A percentile compares a stretch with the other conserved stretches of the same genome.
Evolutionary conservation across 2,329 filamentous ascomycete species (phyloP).

Genomic region (Colletotrichum sp.): DNA sequence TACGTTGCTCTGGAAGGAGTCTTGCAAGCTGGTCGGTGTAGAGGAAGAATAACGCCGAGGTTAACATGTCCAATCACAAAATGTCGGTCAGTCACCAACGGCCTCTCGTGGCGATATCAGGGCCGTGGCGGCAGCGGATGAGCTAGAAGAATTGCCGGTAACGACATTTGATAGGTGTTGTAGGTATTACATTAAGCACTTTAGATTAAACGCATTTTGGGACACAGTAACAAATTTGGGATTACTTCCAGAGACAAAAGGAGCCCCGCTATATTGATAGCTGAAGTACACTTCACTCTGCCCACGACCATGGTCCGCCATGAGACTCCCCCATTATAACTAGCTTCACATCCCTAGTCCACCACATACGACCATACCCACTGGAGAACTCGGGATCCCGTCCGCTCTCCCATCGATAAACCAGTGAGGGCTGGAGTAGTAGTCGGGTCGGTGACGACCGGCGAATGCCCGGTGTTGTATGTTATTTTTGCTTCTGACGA

Average conservation of each 20-base stretch:
- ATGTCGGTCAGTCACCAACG: too few relatives aligned
- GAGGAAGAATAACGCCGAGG: not conserved
- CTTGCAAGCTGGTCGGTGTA: not conserved
- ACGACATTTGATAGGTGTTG: too few relatives aligned
- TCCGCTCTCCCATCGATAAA: not conserved
- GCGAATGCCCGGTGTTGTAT: too few relatives aligned
- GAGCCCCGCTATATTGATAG: too few relatives aligned
- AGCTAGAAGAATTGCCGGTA: too few relatives aligned
- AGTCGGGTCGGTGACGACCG: too few relatives aligned
- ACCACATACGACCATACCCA: not conserved
- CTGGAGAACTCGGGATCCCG: not conserved
- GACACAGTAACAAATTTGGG: too few relatives aligned
- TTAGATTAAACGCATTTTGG: too few relatives aligned
- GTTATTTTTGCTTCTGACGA: not conserved
- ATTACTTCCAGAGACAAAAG: too few relatives aligned
- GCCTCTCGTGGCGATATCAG: too few relatives aligned
- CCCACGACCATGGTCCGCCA: accelerated
- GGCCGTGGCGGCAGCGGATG: too few relatives aligned
- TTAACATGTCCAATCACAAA: not conserved
- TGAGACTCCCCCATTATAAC: accelerated
- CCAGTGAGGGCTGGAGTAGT: not conserved
- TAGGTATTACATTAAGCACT: not conserved
- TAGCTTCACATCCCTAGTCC: accelerated
- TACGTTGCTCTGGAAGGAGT: not conserved
- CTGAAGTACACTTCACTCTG: too few relatives aligned